phyloP scores from a whole-genome alignment of 2,329 filamentous ascomycete genomes.

The Penicillium concentricum region DNA sequence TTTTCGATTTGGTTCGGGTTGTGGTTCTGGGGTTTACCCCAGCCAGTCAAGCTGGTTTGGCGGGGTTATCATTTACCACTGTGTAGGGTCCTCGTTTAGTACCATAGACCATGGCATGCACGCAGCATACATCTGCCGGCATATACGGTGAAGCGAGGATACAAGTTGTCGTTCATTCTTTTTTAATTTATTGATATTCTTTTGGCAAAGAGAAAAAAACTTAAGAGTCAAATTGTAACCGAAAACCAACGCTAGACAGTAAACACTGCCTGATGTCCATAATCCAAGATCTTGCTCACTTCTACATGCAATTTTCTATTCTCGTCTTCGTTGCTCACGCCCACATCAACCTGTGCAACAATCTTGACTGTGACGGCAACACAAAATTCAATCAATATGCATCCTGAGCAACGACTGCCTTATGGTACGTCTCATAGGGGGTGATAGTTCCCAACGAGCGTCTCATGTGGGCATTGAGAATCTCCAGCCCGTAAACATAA shows the following conservation, averaged over 20 bases:
- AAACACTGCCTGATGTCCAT: background rate
- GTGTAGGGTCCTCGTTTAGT: background rate
- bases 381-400: conserved; percentile 13
- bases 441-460: conserved; percentile 86
- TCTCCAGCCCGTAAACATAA: conserved; percentile 88
- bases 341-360: background rate
- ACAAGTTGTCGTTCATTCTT: background rate
- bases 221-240: background rate
- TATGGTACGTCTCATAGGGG: conserved; percentile 77
- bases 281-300: background rate
- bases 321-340: background rate
- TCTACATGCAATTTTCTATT: background rate
- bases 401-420: conserved; percentile 52
- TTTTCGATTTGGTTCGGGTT: conserved; percentile 17
- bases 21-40: background rate
- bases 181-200: background rate
- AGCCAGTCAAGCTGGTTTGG: background rate
- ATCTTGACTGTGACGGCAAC: background rate
- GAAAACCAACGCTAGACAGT: background rate
- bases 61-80: background rate
- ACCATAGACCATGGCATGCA: background rate
- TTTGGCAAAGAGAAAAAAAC: background rate
- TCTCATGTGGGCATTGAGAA: conserved; percentile 84
- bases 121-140: background rate
- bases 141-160: background rate